These are phyloP conservation scores for Ascochyta koolunga DNA, from an alignment of 2,329 filamentous ascomycete species.

Conservation along the genomic window DNA sequence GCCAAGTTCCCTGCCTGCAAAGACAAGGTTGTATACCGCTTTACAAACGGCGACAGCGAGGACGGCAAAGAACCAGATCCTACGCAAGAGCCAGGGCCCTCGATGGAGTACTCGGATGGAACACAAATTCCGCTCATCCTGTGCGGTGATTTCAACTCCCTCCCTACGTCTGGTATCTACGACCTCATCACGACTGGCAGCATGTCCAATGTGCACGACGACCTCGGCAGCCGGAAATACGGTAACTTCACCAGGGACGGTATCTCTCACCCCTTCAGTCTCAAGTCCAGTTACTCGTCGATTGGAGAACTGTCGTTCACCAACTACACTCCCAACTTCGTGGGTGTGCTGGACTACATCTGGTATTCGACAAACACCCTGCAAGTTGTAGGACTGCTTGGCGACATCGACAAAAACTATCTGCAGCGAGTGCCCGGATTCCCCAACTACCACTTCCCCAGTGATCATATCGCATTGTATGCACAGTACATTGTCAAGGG, in stretches of 20 bases:
- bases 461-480: constrained; percentile 88
- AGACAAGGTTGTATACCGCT: constrained; percentile 70
- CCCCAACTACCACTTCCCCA: constrained; percentile 92
- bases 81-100: constrained; percentile 73
- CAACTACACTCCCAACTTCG: constrained; percentile 95
- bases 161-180: constrained; percentile 84
- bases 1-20: constrained; percentile 78
- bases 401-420: constrained; percentile 84
- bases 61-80: constrained; percentile 60
- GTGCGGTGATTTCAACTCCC: constrained; percentile 96
- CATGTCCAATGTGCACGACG: constrained; percentile 77
- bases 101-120: constrained; percentile 82
- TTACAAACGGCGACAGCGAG: constrained; percentile 53
- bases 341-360: constrained; percentile 92
- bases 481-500: constrained; percentile 89
- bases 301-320: constrained; percentile 90
- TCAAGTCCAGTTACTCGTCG: constrained; percentile 86
- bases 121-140: constrained; percentile 89
- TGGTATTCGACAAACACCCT: constrained; percentile 95
- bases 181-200: constrained; percentile 84
- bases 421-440: constrained; percentile 88
- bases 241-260: constrained; percentile 91
- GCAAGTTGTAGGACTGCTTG: constrained; percentile 81
- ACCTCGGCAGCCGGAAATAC: constrained; percentile 82
- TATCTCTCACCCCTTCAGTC: constrained; percentile 91